Percentiles rank a stretch among this genome's conserved stretches.
Conservation (phyloP, 768 basidiomycete genomes). For the Pisolithus sp. region DNA sequence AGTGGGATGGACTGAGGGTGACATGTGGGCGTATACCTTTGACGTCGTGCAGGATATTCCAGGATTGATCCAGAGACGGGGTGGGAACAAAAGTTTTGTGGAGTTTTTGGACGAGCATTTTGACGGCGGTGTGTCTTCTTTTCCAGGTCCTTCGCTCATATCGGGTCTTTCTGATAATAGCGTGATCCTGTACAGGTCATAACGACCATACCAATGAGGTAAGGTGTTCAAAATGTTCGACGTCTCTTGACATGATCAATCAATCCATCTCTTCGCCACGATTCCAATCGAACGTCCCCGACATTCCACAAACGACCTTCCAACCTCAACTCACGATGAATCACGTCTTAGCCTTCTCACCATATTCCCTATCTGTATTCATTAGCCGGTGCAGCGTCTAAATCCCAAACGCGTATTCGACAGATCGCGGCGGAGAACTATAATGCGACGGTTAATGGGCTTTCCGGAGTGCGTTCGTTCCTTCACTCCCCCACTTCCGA, state of each 20-base stretch:
- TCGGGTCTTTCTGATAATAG: neutral
- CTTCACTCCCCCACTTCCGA: too few species aligned
- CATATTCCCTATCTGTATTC: slow-evolving; percentile 83
- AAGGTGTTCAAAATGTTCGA: neutral
- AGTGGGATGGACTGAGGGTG: slow-evolving; percentile 79
- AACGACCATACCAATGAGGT: slow-evolving; percentile 83
- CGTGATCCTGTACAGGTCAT: slow-evolving; percentile 41
- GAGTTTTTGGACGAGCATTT: slow-evolving; percentile 57
- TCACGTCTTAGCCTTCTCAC: slow-evolving; percentile 59
- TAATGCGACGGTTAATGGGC: slow-evolving; percentile 58
- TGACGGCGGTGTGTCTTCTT: slow-evolving; percentile 33
- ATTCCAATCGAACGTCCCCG: too few species aligned
- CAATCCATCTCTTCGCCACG: too few species aligned
- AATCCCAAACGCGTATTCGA: slow-evolving; percentile 65
- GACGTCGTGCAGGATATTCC: slow-evolving; percentile 70
- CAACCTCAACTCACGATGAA: slow-evolving; percentile 3
- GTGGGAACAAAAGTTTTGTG: slow-evolving; percentile 62
- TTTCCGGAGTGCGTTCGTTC: slow-evolving; percentile 54
- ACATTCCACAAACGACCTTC: too few species aligned
- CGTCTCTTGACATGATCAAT: neutral
- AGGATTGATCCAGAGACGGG: slow-evolving; percentile 53
- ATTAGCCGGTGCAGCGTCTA: slow-evolving; percentile 62
- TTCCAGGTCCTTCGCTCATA: neutral
- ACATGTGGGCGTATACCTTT: slow-evolving; percentile 73
- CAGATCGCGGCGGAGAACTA: slow-evolving; percentile 60